Percentiles rank a stretch among this genome's conserved stretches.
Conservation (phyloP, 768 basidiomycete genomes). For the Lepiota venenata region DNA sequence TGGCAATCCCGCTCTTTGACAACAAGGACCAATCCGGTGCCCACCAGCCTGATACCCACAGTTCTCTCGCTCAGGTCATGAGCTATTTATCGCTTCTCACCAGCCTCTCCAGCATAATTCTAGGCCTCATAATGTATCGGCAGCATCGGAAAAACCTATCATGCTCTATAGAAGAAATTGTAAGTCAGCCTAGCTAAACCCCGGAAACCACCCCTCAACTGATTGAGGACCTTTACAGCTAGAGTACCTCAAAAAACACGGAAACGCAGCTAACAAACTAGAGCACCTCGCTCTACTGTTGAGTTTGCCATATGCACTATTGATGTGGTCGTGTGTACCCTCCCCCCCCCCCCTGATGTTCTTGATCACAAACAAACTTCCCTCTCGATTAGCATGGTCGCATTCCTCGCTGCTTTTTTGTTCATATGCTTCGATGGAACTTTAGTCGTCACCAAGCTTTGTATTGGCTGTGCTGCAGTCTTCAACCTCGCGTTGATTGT, state of each 20-base stretch:
- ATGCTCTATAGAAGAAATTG: neutral
- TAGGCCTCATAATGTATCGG: slow-evolving; percentile 1
- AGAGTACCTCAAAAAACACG: neutral
- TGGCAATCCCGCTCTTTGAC: slow-evolving; percentile 8
- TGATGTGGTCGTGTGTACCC: slow-evolving; percentile 7
- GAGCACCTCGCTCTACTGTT: slow-evolving; percentile 6
- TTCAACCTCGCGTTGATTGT: neutral
- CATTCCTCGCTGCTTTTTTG: slow-evolving; percentile 6
- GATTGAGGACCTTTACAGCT: neutral
- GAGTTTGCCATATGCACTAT: slow-evolving; percentile 8
- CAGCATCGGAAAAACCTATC: neutral
- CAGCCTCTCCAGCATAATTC: slow-evolving; percentile 5
- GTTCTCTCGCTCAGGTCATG: slow-evolving; percentile 2
- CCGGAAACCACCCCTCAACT: no score
- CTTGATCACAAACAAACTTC: neutral
- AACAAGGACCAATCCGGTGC: no score
- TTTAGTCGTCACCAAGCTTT: neutral
- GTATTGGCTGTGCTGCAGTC: neutral
- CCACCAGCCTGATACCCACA: neutral
- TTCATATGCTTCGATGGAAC: slow-evolving; percentile 8
- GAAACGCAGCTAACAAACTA: neutral
- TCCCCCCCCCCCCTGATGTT: neutral
- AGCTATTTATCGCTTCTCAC: slow-evolving; percentile 6
- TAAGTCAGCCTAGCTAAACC: neutral
- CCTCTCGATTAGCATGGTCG: neutral